Evolutionary conservation across 129 eudicot species (phyloP), one percentile per base, ranked within the genome.

Genomic region (Chrysanthemum lavandulifolium): DNA sequence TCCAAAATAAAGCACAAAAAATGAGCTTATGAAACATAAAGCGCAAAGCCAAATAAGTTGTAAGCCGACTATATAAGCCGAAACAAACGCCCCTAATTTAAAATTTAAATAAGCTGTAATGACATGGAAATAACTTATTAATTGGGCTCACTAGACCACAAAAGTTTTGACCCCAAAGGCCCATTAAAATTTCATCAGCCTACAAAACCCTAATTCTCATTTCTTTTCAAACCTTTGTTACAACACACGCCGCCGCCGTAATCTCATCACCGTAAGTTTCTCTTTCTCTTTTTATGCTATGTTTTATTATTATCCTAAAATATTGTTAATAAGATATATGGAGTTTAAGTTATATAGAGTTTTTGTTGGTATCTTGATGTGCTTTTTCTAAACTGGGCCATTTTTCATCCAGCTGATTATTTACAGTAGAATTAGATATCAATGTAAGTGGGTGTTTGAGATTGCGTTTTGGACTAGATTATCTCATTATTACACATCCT

Each of bases 131-230:
- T 19, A 19, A 19, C 21, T 19, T 19, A 19, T 19, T 19, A 19
- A 23, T 23, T 23, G 25, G 33, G 33, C 33, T 29, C 21, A 19
- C 21, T 19, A 19, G 21, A 19, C 21, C 21, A 2, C 33, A 29
- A 29, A 29, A 29, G 33, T 29, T 29, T 8, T 2, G 21, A 14
- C 10, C 55, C 3, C 0, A 9, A 29, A 5, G 64, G 74, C 74
- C 53, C 64, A 29, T 33, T 69, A 40, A 1, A 11, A 4, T 13
- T 0, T 19, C 19, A 29, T 29, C 36, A 52, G 2, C 36, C 71
- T 73, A 62, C 62, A 73, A 62, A 62, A 73, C 71, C 78, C 78
- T 73, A 73, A 63, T 29, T 63, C 43, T 4, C 64, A 51, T 51
- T 73, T 73, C 61, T 31, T 51, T 52, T 73, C 76, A 16, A 33